Evolutionary conservation across 164 flowering plant species (phyloP), one percentile per base, ranked within the genome.

Genomic region (Chimonanthus salicifolius): DNA sequence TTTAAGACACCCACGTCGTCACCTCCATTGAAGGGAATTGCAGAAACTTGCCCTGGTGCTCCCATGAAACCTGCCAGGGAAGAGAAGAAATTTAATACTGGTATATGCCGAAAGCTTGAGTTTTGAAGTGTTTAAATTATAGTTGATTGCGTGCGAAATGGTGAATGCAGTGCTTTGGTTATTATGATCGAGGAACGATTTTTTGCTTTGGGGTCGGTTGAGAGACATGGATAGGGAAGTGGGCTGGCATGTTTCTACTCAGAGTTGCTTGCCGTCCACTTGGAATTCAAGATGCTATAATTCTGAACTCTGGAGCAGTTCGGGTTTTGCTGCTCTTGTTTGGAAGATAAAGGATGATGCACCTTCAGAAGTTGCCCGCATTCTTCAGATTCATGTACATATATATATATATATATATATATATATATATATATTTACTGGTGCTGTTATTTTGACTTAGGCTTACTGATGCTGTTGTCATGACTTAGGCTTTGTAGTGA

Each of bases 31-130:
- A 84, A 10, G 70, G 90, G 86, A 46, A 60, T 85, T 70, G 83
- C 89, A n/a, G 88, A 87, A 13, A 83, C 86, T 44, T 89, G 97
- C 60, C 97, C 97, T 2, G 86, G 74, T 49, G 90, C 97, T 18
- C 97, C 94, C 3, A 43, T 74, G 76, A 90, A 87, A 77, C 72
- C 83, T 5, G 4, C 78, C 4, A 71, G 68, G 44, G 81, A 78
- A 62, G 64, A 76, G 3, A 72, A 81, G 82, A 72, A 69, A 10
- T 76, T 85, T 46, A 87, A 83, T 68, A 45, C 62, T 64, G 81
- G 80, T 3, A 48, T 87, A 21, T 81, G 90, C 83, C 83, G 86
- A 74, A 91, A 87, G 85, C 92, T 91, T 60, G 85, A 88, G 70
- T 91, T 91, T 80, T 84, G 76, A 81, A 64, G 60, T 11, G 60